Base-by-base conservation (phyloP, 495 filamentous ascomycete species). In the Rhypophila decipiens region DNA sequence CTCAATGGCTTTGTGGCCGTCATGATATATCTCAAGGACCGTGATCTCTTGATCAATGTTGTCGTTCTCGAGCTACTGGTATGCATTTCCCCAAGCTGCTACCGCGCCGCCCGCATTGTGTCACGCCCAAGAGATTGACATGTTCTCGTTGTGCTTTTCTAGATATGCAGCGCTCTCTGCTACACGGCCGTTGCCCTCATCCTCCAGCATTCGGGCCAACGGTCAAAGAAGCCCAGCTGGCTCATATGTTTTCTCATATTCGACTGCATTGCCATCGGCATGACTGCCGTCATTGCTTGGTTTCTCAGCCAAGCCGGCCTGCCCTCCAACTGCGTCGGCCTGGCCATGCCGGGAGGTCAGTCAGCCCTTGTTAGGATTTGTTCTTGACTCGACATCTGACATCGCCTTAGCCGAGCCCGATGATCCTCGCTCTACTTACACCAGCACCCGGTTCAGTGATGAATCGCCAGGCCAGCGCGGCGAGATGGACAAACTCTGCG, bases 1-100 rank as follows among this genome's bases (percentile, higher is more conserved):
- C 49, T 67, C 44, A 70, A 73, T 38, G 66, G 67, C 21, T 71
- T 66, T 48, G 38, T 68, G 23, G 52, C 68, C 2, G 56, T 58
- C 18, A 51, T 50, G 18, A 59, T 71, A 24, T 54, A 62, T 40
- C 15, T 4, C 18, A 53, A 59, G 8, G 44, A 47, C 0, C 49
- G 62, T 1, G 58, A 61, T 10, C 44, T 65, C 3, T 52, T 67
- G 5, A 33, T 51, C 2, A 47, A 45, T 20, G 64, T 68, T 58
- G 41, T 59, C 19, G 44, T 54, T 7, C 49, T 70, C 31, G 64
- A 69, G 52, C 24, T 69, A 51, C 44, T 72, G 58, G 67, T 71
- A 60, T 50, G 63, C 48, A 15, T 8, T 35, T n/a, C n/a, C n/a
- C n/a, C n/a, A n/a, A n/a, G n/a, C n/a, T n/a, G n/a, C n/a, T n/a